These are phyloP conservation scores for Periconia sp. DNA, from an alignment of 2,329 filamentous ascomycete genomes.

Conservation along the genomic window DNA sequence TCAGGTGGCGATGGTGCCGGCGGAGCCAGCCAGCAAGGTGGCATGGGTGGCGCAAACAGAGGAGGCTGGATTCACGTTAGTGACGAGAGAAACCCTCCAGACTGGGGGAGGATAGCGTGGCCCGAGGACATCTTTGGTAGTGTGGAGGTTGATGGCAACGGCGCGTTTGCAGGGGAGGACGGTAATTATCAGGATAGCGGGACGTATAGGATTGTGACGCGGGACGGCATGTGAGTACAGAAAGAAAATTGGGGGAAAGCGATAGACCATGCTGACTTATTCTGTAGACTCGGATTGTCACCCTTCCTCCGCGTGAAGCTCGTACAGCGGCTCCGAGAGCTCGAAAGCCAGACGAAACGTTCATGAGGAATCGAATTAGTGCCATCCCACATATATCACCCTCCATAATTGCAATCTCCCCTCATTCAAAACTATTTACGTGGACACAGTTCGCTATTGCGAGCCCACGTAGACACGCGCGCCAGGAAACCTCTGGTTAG, in stretches of 20 bases:
- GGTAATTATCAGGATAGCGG: slow-evolving; percentile 67
- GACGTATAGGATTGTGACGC: slow-evolving; percentile 66
- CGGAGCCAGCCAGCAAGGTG: slow-evolving; percentile 65
- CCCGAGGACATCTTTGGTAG: slow-evolving; percentile 72
- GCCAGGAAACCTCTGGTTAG: too few relatives aligned
- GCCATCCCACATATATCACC: too few relatives aligned
- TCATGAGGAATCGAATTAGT: too few relatives aligned
- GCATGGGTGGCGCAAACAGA: slow-evolving; percentile 61
- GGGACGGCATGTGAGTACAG: slow-evolving; percentile 62
- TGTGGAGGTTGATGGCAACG: slow-evolving; percentile 64
- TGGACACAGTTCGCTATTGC: too few relatives aligned
- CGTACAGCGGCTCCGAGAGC: slow-evolving; percentile 50
- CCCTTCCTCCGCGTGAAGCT: slow-evolving; percentile 57
- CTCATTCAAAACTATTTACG: too few relatives aligned
- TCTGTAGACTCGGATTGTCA: slow-evolving; percentile 52
- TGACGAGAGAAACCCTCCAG: slow-evolving; percentile 64
- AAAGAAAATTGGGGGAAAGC: neutral
- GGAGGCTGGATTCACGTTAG: slow-evolving; percentile 70
- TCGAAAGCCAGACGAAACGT: slow-evolving; percentile 26
- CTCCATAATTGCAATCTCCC: too few relatives aligned
- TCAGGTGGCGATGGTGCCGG: slow-evolving; percentile 54
- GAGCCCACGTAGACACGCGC: too few relatives aligned
- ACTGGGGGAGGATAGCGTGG: slow-evolving; percentile 69
- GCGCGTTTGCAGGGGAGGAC: slow-evolving; percentile 61
- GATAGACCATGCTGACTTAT: slow-evolving; percentile 4